A percentile compares a stretch with the other conserved stretches of the same genome.
These are phyloP conservation scores for Rhizophagus sp. DNA, from an alignment of 192 early-diverging fungal genomes.

Conservation along the genomic window DNA sequence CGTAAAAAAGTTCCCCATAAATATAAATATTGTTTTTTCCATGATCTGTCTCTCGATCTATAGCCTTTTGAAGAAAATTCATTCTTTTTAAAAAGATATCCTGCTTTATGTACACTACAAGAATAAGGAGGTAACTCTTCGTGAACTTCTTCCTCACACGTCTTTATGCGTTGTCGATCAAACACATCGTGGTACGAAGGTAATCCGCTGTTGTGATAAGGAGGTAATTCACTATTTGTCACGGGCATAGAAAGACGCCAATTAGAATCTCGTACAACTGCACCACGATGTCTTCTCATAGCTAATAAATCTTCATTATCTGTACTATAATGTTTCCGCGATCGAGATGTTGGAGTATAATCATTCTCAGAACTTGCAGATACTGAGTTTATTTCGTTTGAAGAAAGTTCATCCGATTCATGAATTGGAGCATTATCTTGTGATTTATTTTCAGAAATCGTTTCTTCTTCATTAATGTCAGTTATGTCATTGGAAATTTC, in stretches of 20 bases:
- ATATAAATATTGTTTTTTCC: constrained; percentile 40
- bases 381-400: neutral
- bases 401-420: neutral
- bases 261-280: neutral
- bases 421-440: neutral
- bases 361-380: neutral
- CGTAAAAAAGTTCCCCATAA: constrained; percentile 38
- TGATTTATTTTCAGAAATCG: neutral
- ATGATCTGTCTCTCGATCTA: constrained; percentile 36
- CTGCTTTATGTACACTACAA: constrained; percentile 37
- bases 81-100: constrained; percentile 36
- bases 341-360: neutral
- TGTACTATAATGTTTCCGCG: neutral
- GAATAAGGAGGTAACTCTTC: constrained; percentile 42
- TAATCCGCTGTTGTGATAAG: neutral
- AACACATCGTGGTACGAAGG: neutral
- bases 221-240: neutral
- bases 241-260: constrained; percentile 19
- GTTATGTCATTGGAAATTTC: neutral
- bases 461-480: neutral
- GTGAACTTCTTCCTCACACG: constrained; percentile 33
- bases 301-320: neutral
- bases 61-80: constrained; percentile 30
- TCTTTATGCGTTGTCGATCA: neutral
- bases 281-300: neutral